Evolutionary conservation across 1,284 basidiomycete genomes (phyloP).

Genomic region (Marasmius fiardii): DNA sequence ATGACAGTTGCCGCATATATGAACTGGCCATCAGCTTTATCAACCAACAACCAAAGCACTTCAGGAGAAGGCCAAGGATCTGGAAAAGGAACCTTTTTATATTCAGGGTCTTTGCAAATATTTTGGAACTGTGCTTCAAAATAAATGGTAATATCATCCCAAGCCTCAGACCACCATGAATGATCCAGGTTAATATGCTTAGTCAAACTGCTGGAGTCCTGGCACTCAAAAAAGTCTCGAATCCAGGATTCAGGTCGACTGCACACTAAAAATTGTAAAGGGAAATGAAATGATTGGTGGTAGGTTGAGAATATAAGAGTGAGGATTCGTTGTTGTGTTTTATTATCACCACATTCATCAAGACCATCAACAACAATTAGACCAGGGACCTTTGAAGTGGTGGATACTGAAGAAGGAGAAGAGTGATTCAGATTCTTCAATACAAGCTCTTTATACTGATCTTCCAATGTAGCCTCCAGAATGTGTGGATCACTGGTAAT

Average conservation of each 20-base stretch:
- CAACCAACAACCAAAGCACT: constrained; percentile 17
- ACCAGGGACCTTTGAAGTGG: not conserved
- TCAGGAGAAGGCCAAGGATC: constrained; percentile 17
- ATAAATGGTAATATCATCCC: not conserved
- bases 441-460: constrained; percentile 1
- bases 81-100: not conserved
- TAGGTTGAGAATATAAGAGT: not conserved
- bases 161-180: not conserved
- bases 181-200: not conserved
- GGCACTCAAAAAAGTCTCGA: constrained; percentile 13
- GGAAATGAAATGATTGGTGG: constrained; percentile 1
- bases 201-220: not conserved
- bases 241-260: constrained; percentile 23
- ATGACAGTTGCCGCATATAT: constrained; percentile 25
- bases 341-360: constrained; percentile 1
- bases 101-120: not conserved
- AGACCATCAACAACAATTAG: constrained; percentile 6
- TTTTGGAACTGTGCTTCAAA: not conserved
- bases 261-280: constrained; percentile 23
- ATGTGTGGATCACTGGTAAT: not conserved
- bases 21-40: constrained; percentile 21
- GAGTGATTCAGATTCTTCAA: too few species aligned
- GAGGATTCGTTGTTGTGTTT: not conserved
- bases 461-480: not conserved
- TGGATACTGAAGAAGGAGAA: not conserved